Evolutionary conservation across 2,329 filamentous ascomycete species (phyloP), one percentile per base, ranked within the genome.

Genomic region (Alternaria incomplexa): DNA sequence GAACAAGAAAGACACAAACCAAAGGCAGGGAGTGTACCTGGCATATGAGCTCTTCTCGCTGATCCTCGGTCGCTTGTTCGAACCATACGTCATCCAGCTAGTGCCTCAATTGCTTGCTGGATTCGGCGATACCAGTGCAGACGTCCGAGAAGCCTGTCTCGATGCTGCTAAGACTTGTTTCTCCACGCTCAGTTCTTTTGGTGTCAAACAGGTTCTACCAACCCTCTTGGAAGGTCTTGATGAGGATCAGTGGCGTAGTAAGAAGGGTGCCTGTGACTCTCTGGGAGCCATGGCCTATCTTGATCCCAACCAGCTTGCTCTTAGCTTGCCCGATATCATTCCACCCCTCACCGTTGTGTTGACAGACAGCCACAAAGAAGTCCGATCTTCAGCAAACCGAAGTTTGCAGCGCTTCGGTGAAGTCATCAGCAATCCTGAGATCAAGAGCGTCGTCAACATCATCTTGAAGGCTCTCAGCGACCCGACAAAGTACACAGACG

Each of bases 211-310:
- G 76, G 94, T 99, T 67, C 84, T 99, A 68, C 96, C 96, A 4
- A 97, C 92, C 12, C 87, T 99, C 8, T 87, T 99, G 3, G 90
- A 96, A 68, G 96, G 96, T 61, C 88, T 99, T 10, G 94, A 98
- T 67, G 96, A 99, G 68, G 89, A 92, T 56, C 95, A 98, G 79
- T 99, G 96, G 96, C 91, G 96, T 75, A 98, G 93, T 83, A 98
- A 99, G 82, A 97, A 97, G 83, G 96, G 96, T 71, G 96, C 96
- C 57, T 99, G 96, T 77, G 96, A 99, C 77, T 90, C 97, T 25
- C 87, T 99, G 13, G 96, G 96, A 78, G 96, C 96, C 66, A 99
- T 99, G 96, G 96, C 96, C 6, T 99, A 99, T 78, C 88, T 99
- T 30, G 96, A 98, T 78, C 95, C 96, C 8, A 92, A 97, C 69